These are phyloP conservation scores for Rutidosis leptorrhynchoides DNA, from an alignment of 129 eudicot genomes.

Conservation along the genomic window DNA sequence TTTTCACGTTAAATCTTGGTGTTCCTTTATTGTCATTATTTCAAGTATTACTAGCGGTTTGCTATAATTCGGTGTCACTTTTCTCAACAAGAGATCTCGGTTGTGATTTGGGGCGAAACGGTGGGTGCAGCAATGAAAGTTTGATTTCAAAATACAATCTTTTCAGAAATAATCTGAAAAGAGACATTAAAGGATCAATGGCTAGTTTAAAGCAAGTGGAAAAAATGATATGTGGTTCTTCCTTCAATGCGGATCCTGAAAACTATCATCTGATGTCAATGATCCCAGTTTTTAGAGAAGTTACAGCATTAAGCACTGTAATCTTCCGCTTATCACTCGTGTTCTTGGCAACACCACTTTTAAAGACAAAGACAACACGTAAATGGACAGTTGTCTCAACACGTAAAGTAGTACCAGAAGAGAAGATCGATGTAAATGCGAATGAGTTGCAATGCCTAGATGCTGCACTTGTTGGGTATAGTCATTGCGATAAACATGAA, in stretches of 20 bases:
- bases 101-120: constrained; percentile 31
- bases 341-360: constrained; percentile 18
- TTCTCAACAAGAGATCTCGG: too few species aligned
- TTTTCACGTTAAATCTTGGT: too few species aligned
- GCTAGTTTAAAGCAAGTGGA: constrained; percentile 22
- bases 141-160: constrained; percentile 16
- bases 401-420: constrained; percentile 23
- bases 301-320: constrained; percentile 19
- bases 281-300: constrained; percentile 30
- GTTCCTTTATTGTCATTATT: too few species aligned
- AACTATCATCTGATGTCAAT: constrained; percentile 18
- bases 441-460: constrained; percentile 34
- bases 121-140: constrained; percentile 17
- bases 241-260: constrained; percentile 2
- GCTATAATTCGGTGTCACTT: too few species aligned
- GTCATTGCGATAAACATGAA: neutral
- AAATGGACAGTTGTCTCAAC: constrained; percentile 27
- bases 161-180: constrained; percentile 32
- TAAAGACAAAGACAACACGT: constrained; percentile 15
- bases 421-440: neutral
- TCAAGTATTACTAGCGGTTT: too few species aligned
- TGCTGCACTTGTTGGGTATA: constrained; percentile 1
- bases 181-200: constrained; percentile 17
- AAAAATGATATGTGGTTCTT: constrained; percentile 1
- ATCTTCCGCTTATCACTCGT: constrained; percentile 17